A percentile compares a stretch with the other conserved stretches of the same genome.
phyloP scores from a whole-genome alignment of 2,329 filamentous ascomycete species.

The Scedosporium dehoogii region DNA sequence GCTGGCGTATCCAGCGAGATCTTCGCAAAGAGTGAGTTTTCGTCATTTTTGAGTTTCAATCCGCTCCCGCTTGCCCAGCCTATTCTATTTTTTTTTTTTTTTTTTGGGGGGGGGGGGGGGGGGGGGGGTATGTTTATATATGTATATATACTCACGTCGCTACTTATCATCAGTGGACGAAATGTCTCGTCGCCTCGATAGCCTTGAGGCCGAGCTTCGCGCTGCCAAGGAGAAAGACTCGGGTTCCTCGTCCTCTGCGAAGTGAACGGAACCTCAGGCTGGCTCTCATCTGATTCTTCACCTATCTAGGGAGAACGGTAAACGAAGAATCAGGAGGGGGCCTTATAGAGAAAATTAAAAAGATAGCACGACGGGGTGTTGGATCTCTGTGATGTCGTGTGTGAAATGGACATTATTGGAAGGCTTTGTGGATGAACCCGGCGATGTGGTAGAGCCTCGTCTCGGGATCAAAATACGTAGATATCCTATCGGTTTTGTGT shows the following conservation, averaged over 20 bases:
- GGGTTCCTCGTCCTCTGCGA: neutral
- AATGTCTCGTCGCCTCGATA: slow-evolving; percentile 80
- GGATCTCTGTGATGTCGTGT: neutral
- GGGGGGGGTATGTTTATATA: too few species aligned
- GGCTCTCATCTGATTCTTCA: neutral
- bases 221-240: slow-evolving; percentile 38
- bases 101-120: too few species aligned
- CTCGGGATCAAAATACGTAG: neutral
- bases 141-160: neutral
- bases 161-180: slow-evolving; percentile 65
- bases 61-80: neutral
- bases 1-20: slow-evolving; percentile 76
- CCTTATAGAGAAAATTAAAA: neutral
- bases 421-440: neutral
- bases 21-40: slow-evolving; percentile 68
- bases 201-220: slow-evolving; percentile 64
- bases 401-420: neutral
- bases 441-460: neutral
- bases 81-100: too few species aligned
- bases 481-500: neutral
- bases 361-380: too few species aligned
- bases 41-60: neutral
- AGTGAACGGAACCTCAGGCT: neutral
- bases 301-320: too few species aligned
- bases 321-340: too few species aligned